A percentile compares a stretch with the other conserved stretches of the same genome.
Evolutionary conservation across 177 flowering plant genomes (phyloP).

Genomic region (Vitis hybrid): DNA sequence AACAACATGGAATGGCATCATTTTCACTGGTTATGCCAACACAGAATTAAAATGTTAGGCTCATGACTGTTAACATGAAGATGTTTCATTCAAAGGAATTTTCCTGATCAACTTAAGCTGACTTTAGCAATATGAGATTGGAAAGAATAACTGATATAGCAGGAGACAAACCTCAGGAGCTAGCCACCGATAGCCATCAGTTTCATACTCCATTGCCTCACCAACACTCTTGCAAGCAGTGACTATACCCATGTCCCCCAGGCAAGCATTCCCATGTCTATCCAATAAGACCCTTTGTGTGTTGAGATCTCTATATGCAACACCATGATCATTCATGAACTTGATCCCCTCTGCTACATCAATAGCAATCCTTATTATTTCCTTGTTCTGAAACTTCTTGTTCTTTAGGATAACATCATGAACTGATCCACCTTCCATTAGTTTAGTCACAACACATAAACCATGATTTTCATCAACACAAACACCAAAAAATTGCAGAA

Average conservation of each 20-base stretch:
- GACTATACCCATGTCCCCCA: slow-evolving; percentile 89
- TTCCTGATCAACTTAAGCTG: no score
- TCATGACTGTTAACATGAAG: neutral
- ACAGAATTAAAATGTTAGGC: neutral
- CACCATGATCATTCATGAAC: slow-evolving; percentile 91
- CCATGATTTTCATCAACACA: slow-evolving; percentile 85
- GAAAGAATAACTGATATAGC: neutral
- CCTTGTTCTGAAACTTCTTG: slow-evolving; percentile 74
- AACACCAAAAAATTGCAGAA: slow-evolving; percentile 75
- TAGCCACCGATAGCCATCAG: slow-evolving; percentile 93
- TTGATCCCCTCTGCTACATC: slow-evolving; percentile 89
- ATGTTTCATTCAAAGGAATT: no score
- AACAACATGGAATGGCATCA: neutral
- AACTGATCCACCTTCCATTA: slow-evolving; percentile 92
- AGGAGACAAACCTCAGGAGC: slow-evolving; percentile 89
- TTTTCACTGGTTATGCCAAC: neutral
- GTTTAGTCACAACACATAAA: slow-evolving; percentile 77
- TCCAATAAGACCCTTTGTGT: slow-evolving; percentile 74
- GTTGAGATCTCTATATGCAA: slow-evolving; percentile 79
- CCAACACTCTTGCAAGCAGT: slow-evolving; percentile 72
- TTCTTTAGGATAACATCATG: slow-evolving; percentile 59
- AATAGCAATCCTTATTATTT: slow-evolving; percentile 62
- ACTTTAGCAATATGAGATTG: neutral
- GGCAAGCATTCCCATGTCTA: slow-evolving; percentile 81
- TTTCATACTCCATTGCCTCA: slow-evolving; percentile 91